Evolutionary conservation across 495 filamentous ascomycete species (phyloP), one percentile per base, ranked within the genome.

Genomic region (Glutinoglossum americanum): DNA sequence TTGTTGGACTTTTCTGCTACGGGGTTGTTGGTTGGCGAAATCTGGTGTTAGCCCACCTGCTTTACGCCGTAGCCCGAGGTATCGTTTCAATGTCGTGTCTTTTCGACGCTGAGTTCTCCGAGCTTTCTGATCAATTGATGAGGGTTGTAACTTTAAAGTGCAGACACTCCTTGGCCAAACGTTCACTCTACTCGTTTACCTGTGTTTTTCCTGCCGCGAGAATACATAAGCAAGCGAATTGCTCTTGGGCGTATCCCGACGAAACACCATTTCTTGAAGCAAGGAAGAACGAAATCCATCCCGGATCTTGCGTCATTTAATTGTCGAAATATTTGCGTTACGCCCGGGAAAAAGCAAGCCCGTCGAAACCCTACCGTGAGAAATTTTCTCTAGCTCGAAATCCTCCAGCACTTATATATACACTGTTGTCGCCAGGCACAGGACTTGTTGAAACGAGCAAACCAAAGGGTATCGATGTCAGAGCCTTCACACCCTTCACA

Each of bases 121-220:
- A 30, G 28, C 4, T 25, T 53, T 53, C 49, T 53, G 49, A 53
- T 53, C 49, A 53, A 51, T 53, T 53, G 49, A 53, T 32, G 49
- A 19, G 28, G 7, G 49, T 53, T 28, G 49, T 1, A 15, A 21
- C 19, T 32, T 53, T 53, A 27, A 28, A 53, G 13, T 17, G 23
- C 49, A 27, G 15, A 53, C 28, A 3, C 13, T 30, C 15, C 13
- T 53, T 27, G 28, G 11, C 19, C 49, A 30, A 53, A 27, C 15
- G 15, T 53, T 17, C 15, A 11, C 26, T 53, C 28, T 53, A 23
- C 26, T 27, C 17, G 17, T 23, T 21, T 21, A 6, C n/a, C 41
- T 45, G 17, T 45, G 37, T 17, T 39, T 23, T 21, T 21, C 41
- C n/a, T 13, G 7, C 5, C 5, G 37, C 17, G 37, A 5, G 17